Base-by-base conservation (phyloP, 2,329 filamentous ascomycete genomes). In the Leptosphaerulina australis region DNA sequence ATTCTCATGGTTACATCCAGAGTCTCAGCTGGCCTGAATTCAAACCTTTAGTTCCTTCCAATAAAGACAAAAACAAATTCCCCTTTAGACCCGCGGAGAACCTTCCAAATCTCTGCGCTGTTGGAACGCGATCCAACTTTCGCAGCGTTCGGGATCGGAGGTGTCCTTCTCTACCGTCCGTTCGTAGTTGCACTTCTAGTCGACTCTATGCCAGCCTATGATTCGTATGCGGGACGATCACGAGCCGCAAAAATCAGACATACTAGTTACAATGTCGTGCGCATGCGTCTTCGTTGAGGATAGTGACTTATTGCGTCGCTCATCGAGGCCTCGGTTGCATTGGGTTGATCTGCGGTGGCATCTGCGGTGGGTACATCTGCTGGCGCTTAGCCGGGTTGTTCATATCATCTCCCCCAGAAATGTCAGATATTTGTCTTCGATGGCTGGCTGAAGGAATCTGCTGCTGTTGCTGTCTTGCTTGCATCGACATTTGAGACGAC, bases 371-470 rank as follows among this genome's bases (percentile, higher is more conserved):
- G 69, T 81, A 85, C 73, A 85, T 79, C 47, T 83, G 81, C 63
- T 83, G 83, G 56, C 83, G 77, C 64, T 86, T 86, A 4, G 77
- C 71, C 55, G 82, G 77, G 41, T 76, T 77, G 38, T 68, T 74
- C 62, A 79, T 72, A 20, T 81, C 79, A 4, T 79, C 74, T 1
- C 79, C 79, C 35, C 82, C 79, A 2, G 81, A 77, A 49, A 86
- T 83, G 24, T 85, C 83, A 2, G 82, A 84, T n/a, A 85, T 79
- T 47, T 83, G 81, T 59, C 83, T 74, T 54, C 83, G 76, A 56
- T 84, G 81, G 20, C 59, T 62, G 12, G 50, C 50, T 10, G 56
- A 53, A 29, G 54, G 34, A 14, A 55, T 21, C 24, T 51, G 47
- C 18, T 50, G 47, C 20, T 53, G 50, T 40, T 60, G 69, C 40